A percentile compares a stretch with the other conserved stretches of the same genome.
Evolutionary conservation across 352 stramenopile species (phyloP).

Genomic region (Globisporangium cederbergense): DNA sequence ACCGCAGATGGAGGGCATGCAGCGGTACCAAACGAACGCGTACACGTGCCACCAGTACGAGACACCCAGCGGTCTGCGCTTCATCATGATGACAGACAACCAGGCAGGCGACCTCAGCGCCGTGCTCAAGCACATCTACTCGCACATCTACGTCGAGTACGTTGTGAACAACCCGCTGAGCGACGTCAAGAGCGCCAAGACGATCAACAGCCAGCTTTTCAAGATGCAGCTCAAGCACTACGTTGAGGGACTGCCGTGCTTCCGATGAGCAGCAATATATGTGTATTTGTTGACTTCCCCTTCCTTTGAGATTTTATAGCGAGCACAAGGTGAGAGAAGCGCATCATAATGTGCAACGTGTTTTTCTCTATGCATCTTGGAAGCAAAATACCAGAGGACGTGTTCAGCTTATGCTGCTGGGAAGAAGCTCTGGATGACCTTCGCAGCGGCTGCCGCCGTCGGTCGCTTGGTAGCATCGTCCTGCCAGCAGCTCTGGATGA

Average conservation of each 20-base stretch:
- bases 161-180: constrained; percentile 89
- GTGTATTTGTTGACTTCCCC: neutral
- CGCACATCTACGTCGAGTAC: constrained; percentile 87
- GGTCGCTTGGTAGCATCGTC: constrained; percentile 49
- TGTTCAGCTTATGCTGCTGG: constrained; percentile 13
- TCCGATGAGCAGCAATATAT: constrained; percentile 31
- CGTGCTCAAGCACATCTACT: constrained; percentile 86
- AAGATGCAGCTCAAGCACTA: constrained; percentile 68
- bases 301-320: neutral
- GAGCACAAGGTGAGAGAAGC: too few species aligned
- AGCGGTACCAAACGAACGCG: constrained; percentile 82
- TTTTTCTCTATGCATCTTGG: neutral
- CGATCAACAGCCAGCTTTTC: constrained; percentile 79
- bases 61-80: constrained; percentile 84
- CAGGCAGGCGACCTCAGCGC: constrained; percentile 75
- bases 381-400: neutral
- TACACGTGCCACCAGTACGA: constrained; percentile 93
- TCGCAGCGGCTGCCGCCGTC: constrained; percentile 36
- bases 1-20: constrained; percentile 46
- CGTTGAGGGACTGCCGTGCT: constrained; percentile 69
- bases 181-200: constrained; percentile 66
- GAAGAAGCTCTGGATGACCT: constrained; percentile 50
- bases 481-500: constrained; percentile 69
- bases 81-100: constrained; percentile 91
- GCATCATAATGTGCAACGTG: constrained; percentile 2